Base-by-base conservation (phyloP, 116 monocot genomes). In the Posidonia oceanica region DNA sequence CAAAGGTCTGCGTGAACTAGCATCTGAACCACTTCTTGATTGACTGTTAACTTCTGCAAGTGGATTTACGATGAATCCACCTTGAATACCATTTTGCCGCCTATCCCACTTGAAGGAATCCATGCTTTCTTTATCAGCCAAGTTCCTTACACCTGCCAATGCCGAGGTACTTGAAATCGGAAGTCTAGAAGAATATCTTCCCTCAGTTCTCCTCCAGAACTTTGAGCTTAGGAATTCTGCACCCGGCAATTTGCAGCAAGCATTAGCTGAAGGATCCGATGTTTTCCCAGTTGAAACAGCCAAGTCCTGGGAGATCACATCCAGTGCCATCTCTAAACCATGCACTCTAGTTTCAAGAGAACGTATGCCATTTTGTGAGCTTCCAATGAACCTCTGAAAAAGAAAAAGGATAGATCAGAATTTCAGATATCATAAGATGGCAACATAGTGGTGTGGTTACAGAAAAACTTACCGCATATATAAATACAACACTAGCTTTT, bases 291-390 rank as follows among this genome's bases (percentile, higher is more conserved):
- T 67, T 57, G 93, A 78, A 54, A 74, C 63, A 3, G 79, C 78
- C 48, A 90, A 67, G 74, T 90, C 87, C 39, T 70, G 85, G 2
- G 98, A 98, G 57, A 98, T 93, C 64, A 84, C 90, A 55, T 88
- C 76, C 39, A 98, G 56, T 40, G 82, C 81, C 77, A 82, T 84
- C 72, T 98, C 93, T 20, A 98, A 61, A 51, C 90, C 86, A 61
- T 88, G 82, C 15, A 98, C 90, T 80, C 93, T 82, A 66, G 79
- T 78, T 80, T 98, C 98, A 57, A 98, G 66, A 37, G 88, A 83
- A 37, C 78, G 90, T 11, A 93, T 82, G 48, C 93, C 93, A 72
- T 75, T 88, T 54, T 98, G 88, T 4, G 98, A 98, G 86, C 75
- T 88, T 54, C 90, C 90, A 15, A 98, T 93, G 56, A 93, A 93